phyloP scores from a whole-genome alignment of 495 filamentous ascomycete genomes.

The Lentithecium fluviatile region DNA sequence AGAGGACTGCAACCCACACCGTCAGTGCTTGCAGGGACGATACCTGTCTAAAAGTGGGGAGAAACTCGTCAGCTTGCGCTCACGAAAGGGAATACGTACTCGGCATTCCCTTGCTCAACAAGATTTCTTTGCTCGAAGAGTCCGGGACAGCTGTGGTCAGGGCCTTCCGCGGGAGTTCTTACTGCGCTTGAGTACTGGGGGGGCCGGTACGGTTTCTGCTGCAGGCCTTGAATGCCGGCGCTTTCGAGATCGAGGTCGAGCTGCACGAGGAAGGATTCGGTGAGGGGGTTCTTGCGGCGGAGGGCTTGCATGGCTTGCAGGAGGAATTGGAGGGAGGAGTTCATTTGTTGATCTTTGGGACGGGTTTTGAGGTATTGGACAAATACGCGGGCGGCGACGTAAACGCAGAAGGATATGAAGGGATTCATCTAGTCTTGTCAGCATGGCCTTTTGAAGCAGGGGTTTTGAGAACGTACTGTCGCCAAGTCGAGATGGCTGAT shows the following conservation, averaged over 20 bases:
- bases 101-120: too few species aligned
- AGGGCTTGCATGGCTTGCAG: constrained; percentile 84
- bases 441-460: background rate
- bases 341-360: constrained; percentile 78
- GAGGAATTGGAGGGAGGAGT: constrained; percentile 83
- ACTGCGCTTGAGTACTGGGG: constrained; percentile 7
- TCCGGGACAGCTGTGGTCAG: background rate
- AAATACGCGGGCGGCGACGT: constrained; percentile 91
- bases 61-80: constrained; percentile 15
- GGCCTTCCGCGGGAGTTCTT: background rate
- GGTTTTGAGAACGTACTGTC: constrained; percentile 57
- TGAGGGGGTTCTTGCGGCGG: constrained; percentile 84
- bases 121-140: background rate
- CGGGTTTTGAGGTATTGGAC: constrained; percentile 90
- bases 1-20: constrained; percentile 30
- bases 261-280: constrained; percentile 93
- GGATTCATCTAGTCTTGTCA: constrained; percentile 74
- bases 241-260: constrained; percentile 88
- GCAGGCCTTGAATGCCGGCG: constrained; percentile 37
- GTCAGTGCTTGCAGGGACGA: constrained; percentile 28
- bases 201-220: constrained; percentile 14
- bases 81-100: constrained; percentile 8
- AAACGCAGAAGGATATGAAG: constrained; percentile 93
- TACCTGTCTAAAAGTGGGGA: background rate
- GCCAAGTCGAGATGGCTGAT: constrained; percentile 86